Conservation (phyloP, 2,329 filamentous ascomycete species). For the Aureobasidium melanogenum region DNA sequence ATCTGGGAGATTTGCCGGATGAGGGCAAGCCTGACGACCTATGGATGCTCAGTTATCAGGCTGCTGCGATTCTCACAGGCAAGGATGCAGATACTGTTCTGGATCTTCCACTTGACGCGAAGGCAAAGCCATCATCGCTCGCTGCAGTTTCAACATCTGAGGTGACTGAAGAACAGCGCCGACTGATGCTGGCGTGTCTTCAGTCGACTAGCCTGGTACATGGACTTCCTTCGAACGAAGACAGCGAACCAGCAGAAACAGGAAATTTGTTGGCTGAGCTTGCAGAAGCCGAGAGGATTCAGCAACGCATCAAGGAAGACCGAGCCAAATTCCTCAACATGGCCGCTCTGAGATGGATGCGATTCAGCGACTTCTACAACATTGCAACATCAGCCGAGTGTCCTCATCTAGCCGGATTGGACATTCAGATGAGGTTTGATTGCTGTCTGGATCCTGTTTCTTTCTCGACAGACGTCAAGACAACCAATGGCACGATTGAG, state of each 20-base stretch:
- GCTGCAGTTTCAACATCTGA: neutral
- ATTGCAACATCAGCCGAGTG: conserved; percentile 6
- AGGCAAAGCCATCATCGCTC: conserved; percentile 2
- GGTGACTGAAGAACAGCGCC: conserved; percentile 3
- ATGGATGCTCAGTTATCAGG: conserved; percentile 17
- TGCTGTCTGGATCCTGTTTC: conserved; percentile 5
- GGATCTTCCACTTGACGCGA: conserved; percentile 7
- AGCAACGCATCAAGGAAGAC: conserved; percentile 12
- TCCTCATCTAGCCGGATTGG: neutral
- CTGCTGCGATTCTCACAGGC: conserved; percentile 14
- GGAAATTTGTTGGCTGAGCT: conserved; percentile 11
- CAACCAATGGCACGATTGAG: neutral
- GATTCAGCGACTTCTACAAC: conserved; percentile 14
- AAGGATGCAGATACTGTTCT: conserved; percentile 8
- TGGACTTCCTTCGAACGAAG: neutral
- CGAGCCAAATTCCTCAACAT: conserved; percentile 13
- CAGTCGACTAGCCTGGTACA: conserved; percentile 10
- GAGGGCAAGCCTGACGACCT: conserved; percentile 9
- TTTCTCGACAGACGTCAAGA: neutral
- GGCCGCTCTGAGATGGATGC: conserved; percentile 13
- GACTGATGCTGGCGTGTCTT: conserved; percentile 6
- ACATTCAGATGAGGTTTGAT: conserved; percentile 6
- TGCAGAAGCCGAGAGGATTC: conserved; percentile 9
- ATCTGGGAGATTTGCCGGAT: conserved; percentile 1
- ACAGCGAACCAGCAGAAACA: neutral